Conservation (phyloP, 331 rosid genomes). For the Prunus yedoensis region DNA sequence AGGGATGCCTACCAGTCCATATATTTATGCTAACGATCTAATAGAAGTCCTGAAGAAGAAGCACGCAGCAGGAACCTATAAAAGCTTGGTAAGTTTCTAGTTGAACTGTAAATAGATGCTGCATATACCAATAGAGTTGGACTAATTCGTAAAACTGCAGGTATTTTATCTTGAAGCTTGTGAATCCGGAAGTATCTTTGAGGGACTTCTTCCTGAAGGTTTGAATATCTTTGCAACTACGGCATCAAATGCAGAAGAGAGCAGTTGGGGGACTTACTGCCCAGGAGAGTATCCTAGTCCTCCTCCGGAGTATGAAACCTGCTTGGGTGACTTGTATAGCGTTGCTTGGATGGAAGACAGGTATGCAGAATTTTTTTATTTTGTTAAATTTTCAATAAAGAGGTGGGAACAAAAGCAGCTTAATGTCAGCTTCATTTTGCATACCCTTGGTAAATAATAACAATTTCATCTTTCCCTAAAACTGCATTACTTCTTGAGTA, state of each 20-base stretch:
- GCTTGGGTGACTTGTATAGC: slow-evolving; percentile 95
- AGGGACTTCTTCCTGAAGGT: slow-evolving; percentile 90
- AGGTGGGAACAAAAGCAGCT: slow-evolving; percentile 13
- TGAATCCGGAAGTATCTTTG: slow-evolving; percentile 97
- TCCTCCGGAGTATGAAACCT: slow-evolving; percentile 86
- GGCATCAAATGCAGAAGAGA: slow-evolving; percentile 89
- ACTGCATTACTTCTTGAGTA: neutral
- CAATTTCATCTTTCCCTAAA: neutral
- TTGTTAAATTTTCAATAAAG: neutral
- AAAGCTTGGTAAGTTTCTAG: slow-evolving; percentile 58
- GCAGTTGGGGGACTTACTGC: slow-evolving; percentile 99
- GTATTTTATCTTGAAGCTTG: slow-evolving; percentile 98
- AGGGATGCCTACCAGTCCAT: slow-evolving; percentile 90
- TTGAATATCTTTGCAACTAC: slow-evolving; percentile 84
- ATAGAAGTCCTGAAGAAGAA: slow-evolving; percentile 81
- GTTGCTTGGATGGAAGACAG: slow-evolving; percentile 99
- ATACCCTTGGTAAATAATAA: too few species aligned
- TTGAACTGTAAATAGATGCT: slow-evolving; percentile 13
- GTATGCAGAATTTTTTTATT: slow-evolving; percentile 33
- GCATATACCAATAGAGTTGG: neutral
- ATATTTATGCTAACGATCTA: slow-evolving; percentile 67
- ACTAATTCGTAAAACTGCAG: slow-evolving; percentile 34
- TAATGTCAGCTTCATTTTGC: slow-evolving; percentile 5
- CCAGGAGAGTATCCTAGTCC: slow-evolving; percentile 91
- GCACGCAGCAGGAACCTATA: slow-evolving; percentile 78